These are phyloP conservation scores for Amanita muscaria DNA, from an alignment of 768 basidiomycete genomes.

Conservation along the genomic window DNA sequence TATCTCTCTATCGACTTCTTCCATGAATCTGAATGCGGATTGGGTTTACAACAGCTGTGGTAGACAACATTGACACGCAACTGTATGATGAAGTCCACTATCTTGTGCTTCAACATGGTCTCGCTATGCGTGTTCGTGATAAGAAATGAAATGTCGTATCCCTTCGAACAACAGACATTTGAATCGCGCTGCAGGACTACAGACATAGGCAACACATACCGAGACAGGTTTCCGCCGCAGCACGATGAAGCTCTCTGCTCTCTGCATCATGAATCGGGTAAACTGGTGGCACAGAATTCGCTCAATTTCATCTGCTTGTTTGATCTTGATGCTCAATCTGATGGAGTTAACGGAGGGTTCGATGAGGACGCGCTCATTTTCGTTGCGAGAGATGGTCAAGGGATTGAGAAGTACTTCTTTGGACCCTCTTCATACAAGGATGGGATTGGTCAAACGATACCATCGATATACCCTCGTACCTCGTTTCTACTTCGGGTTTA, in stretches of 20 bases:
- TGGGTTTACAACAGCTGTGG: constrained; percentile 1
- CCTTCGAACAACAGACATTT: constrained; percentile 38
- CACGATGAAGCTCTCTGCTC: constrained; percentile 96
- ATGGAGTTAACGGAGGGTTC: constrained; percentile 97
- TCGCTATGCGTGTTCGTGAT: constrained; percentile 96
- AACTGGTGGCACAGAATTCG: constrained; percentile 96
- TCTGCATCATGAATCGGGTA: constrained; percentile 97
- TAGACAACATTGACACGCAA: constrained; percentile 29
- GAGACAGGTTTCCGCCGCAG: constrained; percentile 89
- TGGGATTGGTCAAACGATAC: constrained; percentile 6
- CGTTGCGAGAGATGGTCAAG: constrained; percentile 90
- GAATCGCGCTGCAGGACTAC: not conserved
- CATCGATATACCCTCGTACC: constrained; percentile 33
- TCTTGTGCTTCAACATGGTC: constrained; percentile 99
- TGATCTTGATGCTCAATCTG: constrained; percentile 95
- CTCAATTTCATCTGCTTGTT: constrained; percentile 99
- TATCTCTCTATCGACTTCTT: constrained; percentile 98
- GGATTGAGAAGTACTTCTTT: constrained; percentile 94
- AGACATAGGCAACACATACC: constrained; percentile 33
- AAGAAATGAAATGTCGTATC: constrained; percentile 97
- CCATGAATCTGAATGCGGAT: constrained; percentile 70
- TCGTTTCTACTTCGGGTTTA: constrained; percentile 89
- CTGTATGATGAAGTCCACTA: constrained; percentile 99
- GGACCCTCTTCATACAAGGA: constrained; percentile 50
- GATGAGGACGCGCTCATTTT: constrained; percentile 94